phyloP scores from a whole-genome alignment of 768 basidiomycete species.

The Jaapia argillacea region DNA sequence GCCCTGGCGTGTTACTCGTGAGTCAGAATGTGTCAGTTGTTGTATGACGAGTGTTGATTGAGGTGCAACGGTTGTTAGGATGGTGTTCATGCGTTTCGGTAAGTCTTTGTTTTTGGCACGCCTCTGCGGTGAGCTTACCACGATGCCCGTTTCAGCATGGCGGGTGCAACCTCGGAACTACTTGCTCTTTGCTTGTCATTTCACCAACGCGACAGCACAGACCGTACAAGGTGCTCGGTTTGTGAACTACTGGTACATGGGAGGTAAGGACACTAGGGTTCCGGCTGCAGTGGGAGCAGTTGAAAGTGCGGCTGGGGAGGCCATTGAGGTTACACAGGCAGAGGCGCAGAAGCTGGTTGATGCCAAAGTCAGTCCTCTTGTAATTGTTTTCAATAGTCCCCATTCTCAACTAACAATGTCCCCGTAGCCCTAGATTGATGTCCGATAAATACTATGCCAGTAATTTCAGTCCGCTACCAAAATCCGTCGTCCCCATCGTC shows the following conservation, averaged over 20 bases:
- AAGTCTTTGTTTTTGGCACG: no score
- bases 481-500: slow-evolving; percentile 67
- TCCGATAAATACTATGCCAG: not conserved
- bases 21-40: slow-evolving; percentile 26
- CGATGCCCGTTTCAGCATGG: no score
- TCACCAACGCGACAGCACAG: slow-evolving; percentile 86
- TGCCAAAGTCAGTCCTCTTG: no score
- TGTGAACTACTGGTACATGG: slow-evolving; percentile 83
- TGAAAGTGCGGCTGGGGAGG: slow-evolving; percentile 37
- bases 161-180: slow-evolving; percentile 94
- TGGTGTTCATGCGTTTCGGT: slow-evolving; percentile 97
- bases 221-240: slow-evolving; percentile 77
- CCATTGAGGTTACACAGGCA: slow-evolving; percentile 33
- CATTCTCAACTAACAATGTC: no score
- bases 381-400: no score
- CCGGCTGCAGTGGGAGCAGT: slow-evolving; percentile 10
- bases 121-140: no score
- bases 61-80: slow-evolving; percentile 19
- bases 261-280: slow-evolving; percentile 69
- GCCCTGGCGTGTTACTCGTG: slow-evolving; percentile 89
- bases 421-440: not conserved
- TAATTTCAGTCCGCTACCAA: slow-evolving; percentile 40
- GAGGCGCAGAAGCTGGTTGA: slow-evolving; percentile 29
- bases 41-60: no score
- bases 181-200: slow-evolving; percentile 88